Conservation (phyloP, 163 green algal species). For the Chloroidium sp. region DNA sequence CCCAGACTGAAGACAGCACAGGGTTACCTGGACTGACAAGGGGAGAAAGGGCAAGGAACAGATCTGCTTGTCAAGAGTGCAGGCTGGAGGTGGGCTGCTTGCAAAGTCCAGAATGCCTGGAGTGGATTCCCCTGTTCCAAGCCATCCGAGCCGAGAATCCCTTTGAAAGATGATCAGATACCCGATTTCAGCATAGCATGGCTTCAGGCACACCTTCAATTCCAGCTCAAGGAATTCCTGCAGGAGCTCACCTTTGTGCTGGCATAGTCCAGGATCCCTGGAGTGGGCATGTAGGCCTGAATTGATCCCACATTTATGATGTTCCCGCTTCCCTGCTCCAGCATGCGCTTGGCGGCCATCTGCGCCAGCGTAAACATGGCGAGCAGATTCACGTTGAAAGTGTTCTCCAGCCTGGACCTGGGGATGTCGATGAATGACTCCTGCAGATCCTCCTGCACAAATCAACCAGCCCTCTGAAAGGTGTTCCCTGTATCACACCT, state of each 20-base stretch:
- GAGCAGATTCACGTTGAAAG: constrained; percentile 35
- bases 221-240: too few species aligned
- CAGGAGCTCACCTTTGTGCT: constrained; percentile 13
- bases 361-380: constrained; percentile 17
- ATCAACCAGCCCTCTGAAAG: neutral
- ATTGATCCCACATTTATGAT: constrained; percentile 30
- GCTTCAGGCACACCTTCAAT: too few species aligned
- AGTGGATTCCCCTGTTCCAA: neutral
- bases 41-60: too few species aligned
- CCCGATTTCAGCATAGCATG: too few species aligned
- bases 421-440: constrained; percentile 22
- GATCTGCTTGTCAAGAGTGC: too few species aligned
- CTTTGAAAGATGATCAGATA: too few species aligned
- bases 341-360: constrained; percentile 18
- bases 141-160: too few species aligned
- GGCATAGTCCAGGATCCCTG: constrained; percentile 26
- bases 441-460: too few species aligned
- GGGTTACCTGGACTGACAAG: too few species aligned
- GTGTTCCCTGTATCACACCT: neutral
- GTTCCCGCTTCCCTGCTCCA: constrained; percentile 3
- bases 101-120: constrained; percentile 26
- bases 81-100: constrained; percentile 2
- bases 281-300: constrained; percentile 17
- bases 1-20: too few species aligned
- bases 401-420: constrained; percentile 32